Percentiles rank a stretch among this genome's conserved stretches.
These are phyloP conservation scores for Russula sp. DNA, from an alignment of 768 basidiomycete genomes.

Conservation along the genomic window DNA sequence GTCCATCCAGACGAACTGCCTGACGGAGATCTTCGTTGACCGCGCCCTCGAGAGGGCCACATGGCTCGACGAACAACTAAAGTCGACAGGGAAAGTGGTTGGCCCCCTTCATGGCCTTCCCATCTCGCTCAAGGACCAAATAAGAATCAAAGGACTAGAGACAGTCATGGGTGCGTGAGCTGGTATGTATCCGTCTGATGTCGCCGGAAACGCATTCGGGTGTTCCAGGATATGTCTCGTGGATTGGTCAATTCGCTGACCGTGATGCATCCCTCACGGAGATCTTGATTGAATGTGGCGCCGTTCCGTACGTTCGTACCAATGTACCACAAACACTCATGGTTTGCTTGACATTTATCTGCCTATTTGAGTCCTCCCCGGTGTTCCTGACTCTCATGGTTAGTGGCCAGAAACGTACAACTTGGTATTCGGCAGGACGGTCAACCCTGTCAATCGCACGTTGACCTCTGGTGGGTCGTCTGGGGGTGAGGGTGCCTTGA, in stretches of 20 bases:
- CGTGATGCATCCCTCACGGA: constrained; percentile 46
- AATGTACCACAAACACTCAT: constrained; percentile 52
- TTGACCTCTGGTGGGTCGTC: constrained; percentile 76
- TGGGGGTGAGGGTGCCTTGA: constrained; percentile 78
- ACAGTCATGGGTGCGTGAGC: constrained; percentile 43
- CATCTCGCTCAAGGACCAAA: constrained; percentile 41
- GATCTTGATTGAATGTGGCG: constrained; percentile 47
- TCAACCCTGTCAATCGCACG: constrained; percentile 65
- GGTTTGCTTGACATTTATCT: constrained; percentile 27
- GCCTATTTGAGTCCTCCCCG: not conserved
- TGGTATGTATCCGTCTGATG: constrained; percentile 14
- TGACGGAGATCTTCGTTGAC: constrained; percentile 45
- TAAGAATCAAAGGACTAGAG: constrained; percentile 54
- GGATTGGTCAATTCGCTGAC: constrained; percentile 42
- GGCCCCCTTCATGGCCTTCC: constrained; percentile 43
- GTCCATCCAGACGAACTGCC: constrained; percentile 37
- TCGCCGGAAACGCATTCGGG: constrained; percentile 2
- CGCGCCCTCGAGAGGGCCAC: constrained; percentile 36
- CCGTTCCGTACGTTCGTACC: constrained; percentile 49
- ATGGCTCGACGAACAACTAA: constrained; percentile 36
- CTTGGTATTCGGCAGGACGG: constrained; percentile 68
- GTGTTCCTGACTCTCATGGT: not conserved
- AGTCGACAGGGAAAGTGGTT: constrained; percentile 33
- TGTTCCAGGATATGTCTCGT: constrained; percentile 42
- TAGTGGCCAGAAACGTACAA: constrained; percentile 79